Conservation (phyloP, 2,329 filamentous ascomycete species). For the Sporothrix pseudoabietina region DNA sequence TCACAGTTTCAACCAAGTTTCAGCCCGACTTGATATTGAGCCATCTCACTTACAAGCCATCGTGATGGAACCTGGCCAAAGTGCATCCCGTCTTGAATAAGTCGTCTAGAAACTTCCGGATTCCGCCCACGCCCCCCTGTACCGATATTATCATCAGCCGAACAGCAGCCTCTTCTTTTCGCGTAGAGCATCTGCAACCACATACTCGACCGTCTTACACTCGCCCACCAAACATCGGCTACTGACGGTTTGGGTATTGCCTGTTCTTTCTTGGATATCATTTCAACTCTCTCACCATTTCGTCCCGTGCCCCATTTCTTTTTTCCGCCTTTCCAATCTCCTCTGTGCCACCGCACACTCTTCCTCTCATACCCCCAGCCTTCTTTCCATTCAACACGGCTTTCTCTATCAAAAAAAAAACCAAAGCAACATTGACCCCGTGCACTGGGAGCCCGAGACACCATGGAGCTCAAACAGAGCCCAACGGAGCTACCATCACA, state of each 20-base stretch:
- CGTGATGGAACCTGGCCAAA: neutral
- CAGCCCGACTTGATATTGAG: neutral
- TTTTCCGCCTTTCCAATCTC: slow-evolving; percentile 2
- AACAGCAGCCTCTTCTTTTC: neutral
- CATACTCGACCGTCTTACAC: neutral
- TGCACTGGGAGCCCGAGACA: neutral
- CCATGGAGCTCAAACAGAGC: neutral
- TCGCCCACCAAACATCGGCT: neutral
- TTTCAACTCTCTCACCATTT: neutral
- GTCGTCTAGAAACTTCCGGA: slow-evolving; percentile 14
- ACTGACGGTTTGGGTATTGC: slow-evolving; percentile 1
- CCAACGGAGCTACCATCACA: neutral
- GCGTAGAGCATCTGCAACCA: neutral
- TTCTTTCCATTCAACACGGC: neutral
- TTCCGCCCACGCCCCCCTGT: neutral
- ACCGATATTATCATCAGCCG: slow-evolving; percentile 12
- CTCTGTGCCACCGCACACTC: neutral
- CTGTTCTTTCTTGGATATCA: neutral
- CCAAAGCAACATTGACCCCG: neutral
- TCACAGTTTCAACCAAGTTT: slow-evolving; percentile 5
- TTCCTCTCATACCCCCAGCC: neutral
- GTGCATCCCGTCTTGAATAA: neutral
- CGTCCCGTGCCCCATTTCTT: neutral
- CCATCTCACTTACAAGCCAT: neutral
- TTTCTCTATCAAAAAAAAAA: neutral